These are phyloP conservation scores for Russula emetica DNA, from an alignment of 768 basidiomycete species.

Conservation along the genomic window DNA sequence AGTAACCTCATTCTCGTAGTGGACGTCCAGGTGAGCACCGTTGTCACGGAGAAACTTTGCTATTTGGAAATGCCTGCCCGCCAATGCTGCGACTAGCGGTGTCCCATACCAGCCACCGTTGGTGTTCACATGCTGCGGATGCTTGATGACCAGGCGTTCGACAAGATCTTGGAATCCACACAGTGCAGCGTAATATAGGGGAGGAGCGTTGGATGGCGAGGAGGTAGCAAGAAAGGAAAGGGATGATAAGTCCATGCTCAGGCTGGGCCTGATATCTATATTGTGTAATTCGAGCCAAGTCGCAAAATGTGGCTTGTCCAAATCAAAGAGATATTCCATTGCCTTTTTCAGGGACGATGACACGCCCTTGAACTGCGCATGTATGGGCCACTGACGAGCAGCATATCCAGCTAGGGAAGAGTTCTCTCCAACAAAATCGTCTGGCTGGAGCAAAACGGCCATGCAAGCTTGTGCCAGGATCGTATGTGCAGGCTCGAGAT, in stretches of 20 bases:
- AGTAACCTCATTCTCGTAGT: neutral
- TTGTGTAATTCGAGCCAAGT: neutral
- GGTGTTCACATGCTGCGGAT: neutral
- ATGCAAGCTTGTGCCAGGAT: neutral
- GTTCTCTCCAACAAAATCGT: neutral
- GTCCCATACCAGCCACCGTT: neutral
- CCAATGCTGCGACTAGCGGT: neutral
- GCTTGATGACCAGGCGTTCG: neutral
- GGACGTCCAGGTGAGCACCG: neutral
- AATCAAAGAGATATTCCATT: neutral
- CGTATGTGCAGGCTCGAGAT: neutral
- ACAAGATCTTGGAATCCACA: neutral
- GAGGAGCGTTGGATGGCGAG: neutral
- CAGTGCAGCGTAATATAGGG: slow-evolving; percentile 1
- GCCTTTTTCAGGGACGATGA: neutral
- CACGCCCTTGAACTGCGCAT: neutral
- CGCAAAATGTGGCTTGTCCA: neutral
- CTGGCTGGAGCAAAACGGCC: neutral
- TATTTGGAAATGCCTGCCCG: neutral
- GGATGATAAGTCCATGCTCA: no score
- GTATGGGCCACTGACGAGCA: neutral
- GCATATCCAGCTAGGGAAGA: neutral
- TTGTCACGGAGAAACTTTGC: neutral
- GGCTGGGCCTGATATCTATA: neutral
- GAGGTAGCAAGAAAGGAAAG: neutral